These are phyloP conservation scores for Zymoseptoria brevis DNA, from an alignment of 2,329 filamentous ascomycete genomes.

Conservation along the genomic window DNA sequence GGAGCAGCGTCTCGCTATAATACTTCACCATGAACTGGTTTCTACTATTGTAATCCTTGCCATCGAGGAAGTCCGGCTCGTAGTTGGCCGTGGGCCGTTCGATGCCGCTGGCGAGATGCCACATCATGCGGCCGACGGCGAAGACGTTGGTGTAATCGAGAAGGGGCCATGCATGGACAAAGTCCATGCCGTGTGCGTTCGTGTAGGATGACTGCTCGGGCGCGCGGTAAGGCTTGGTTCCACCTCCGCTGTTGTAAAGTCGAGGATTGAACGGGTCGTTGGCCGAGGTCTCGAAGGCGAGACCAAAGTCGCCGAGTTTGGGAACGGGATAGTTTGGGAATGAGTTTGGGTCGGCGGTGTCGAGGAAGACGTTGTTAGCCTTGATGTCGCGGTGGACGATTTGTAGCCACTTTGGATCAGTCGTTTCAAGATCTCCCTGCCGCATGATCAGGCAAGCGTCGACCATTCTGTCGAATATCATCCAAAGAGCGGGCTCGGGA, in stretches of 20 bases:
- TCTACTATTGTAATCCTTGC: background rate
- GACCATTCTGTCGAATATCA: slow-evolving; percentile 8
- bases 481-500: slow-evolving; percentile 14
- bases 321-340: slow-evolving; percentile 6
- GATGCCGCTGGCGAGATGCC: background rate
- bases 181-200: background rate
- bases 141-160: slow-evolving; percentile 2
- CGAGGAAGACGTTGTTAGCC: slow-evolving; percentile 88
- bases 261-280: background rate
- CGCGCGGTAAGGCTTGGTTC: background rate
- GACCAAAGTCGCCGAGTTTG: slow-evolving; percentile 8
- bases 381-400: slow-evolving; percentile 77
- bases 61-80: background rate
- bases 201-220: background rate
- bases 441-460: slow-evolving; percentile 13
- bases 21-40: slow-evolving; percentile 1
- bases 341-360: background rate
- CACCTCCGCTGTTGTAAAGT: background rate
- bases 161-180: background rate
- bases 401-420: background rate
- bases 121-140: background rate
- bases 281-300: background rate
- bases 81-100: background rate
- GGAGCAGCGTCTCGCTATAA: slow-evolving; percentile 1
- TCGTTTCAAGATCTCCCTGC: slow-evolving; percentile 1